Percentiles rank a stretch among this genome's conserved stretches.
Conservation (phyloP, 2,329 filamentous ascomycete species). For the Aspergillus pseudoviridinutans region DNA sequence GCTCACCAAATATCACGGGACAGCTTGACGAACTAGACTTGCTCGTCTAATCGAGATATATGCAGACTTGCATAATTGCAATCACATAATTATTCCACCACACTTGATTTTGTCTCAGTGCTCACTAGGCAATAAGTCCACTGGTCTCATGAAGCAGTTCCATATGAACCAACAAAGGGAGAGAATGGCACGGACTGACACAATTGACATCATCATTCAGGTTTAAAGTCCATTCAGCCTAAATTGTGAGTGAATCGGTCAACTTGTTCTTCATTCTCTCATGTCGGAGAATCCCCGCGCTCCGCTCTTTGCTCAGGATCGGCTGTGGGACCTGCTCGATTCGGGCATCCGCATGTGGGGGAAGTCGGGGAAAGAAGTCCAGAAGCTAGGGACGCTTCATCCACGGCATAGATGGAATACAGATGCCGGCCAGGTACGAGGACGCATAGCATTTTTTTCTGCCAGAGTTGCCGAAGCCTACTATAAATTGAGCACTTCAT, state of each 20-base stretch:
- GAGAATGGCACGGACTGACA: neutral
- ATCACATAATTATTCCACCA: no score
- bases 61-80: no score
- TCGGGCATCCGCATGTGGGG: conserved; percentile 6
- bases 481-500: conserved; percentile 6
- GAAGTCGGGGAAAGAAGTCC: neutral
- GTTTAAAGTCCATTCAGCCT: conserved; percentile 4
- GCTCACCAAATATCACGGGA: neutral
- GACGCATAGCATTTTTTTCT: neutral
- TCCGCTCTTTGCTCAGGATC: conserved; percentile 13
- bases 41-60: no score
- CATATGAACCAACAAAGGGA: no score
- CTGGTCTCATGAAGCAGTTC: no score
- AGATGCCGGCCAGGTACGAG: neutral
- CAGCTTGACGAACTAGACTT: no score
- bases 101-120: no score
- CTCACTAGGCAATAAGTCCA: no score
- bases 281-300: conserved; percentile 9
- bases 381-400: neutral
- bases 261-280: neutral
- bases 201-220: neutral
- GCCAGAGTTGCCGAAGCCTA: neutral
- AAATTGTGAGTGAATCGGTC: neutral
- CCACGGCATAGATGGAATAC: conserved; percentile 2
- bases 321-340: conserved; percentile 18